Conservation (phyloP, 768 basidiomycete genomes). For the Suillus fuscotomentosus region DNA sequence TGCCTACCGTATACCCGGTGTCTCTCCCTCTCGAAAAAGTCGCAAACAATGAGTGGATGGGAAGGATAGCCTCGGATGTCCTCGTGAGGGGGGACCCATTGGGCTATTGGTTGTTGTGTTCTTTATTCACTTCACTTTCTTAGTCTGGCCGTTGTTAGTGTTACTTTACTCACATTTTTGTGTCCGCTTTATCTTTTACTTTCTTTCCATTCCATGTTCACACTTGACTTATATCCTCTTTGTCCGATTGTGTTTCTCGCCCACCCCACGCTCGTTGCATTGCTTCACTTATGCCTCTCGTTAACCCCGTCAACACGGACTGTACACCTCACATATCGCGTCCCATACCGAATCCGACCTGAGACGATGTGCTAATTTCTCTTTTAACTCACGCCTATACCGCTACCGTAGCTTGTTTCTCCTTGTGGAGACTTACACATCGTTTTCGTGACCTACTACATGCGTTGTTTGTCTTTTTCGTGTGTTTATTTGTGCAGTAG, state of each 20-base stretch:
- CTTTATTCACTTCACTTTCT: slow-evolving; percentile 47
- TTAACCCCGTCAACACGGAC: slow-evolving; percentile 28
- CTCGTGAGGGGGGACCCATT: slow-evolving; percentile 29
- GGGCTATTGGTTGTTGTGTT: slow-evolving; percentile 65
- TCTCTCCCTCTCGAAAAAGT: slow-evolving; percentile 1
- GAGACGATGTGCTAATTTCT: slow-evolving; percentile 12
- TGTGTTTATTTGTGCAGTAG: slow-evolving; percentile 10
- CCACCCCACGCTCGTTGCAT: slow-evolving; percentile 29
- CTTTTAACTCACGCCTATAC: slow-evolving; percentile 15
- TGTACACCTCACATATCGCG: slow-evolving; percentile 12
- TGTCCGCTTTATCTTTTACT: slow-evolving; percentile 28
- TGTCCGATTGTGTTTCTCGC: slow-evolving; percentile 23
- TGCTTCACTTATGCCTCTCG: slow-evolving; percentile 30
- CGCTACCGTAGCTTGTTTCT: slow-evolving; percentile 11
- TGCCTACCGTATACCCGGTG: neutral
- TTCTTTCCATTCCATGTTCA: slow-evolving; percentile 36
- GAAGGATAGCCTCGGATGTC: slow-evolving; percentile 21
- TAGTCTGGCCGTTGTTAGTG: slow-evolving; percentile 16
- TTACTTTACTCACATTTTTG: slow-evolving; percentile 32
- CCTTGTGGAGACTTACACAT: slow-evolving; percentile 10
- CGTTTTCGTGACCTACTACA: slow-evolving; percentile 5
- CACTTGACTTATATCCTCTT: slow-evolving; percentile 21
- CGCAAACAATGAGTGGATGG: slow-evolving; percentile 15
- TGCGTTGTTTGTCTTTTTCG: neutral
- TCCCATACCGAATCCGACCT: slow-evolving; percentile 6